These are phyloP conservation scores for Fraxinus greggii DNA, from an alignment of 305 asterid species.

Conservation along the genomic window DNA sequence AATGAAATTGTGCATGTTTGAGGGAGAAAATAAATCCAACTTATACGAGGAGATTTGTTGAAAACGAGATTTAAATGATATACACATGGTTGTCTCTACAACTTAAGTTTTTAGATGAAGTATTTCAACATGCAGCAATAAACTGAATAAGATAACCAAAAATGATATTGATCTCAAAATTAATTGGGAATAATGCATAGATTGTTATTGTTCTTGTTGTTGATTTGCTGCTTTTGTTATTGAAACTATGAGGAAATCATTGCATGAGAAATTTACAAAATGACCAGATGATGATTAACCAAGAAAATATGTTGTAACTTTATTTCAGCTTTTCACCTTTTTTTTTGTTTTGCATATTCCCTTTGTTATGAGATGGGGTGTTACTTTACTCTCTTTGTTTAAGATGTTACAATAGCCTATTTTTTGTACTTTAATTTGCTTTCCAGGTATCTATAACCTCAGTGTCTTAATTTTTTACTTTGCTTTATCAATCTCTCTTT, in stretches of 20 bases:
- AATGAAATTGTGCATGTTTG: not conserved
- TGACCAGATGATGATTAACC: not conserved
- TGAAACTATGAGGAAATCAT: not conserved
- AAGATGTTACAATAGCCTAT: not conserved
- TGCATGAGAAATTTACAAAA: not conserved
- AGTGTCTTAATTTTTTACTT: not conserved
- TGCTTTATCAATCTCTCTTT: constrained; percentile 15
- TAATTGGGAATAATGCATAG: not conserved
- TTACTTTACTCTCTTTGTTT: not conserved
- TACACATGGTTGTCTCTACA: not conserved
- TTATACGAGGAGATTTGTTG: not conserved
- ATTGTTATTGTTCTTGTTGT: not conserved
- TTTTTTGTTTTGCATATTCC: not conserved
- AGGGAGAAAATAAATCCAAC: not conserved
- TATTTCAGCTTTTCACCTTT: not conserved
- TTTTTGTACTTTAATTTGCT: not conserved
- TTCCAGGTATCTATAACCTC: not conserved
- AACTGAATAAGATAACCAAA: not conserved
- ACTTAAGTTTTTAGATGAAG: not conserved
- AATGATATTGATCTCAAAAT: not conserved
- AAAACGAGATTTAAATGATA: not conserved
- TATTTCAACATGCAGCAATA: not conserved
- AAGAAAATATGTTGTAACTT: not conserved
- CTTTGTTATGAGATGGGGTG: not conserved
- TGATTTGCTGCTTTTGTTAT: not conserved